Conservation (phyloP, 768 basidiomycete genomes). For the Pholiota molesta region DNA sequence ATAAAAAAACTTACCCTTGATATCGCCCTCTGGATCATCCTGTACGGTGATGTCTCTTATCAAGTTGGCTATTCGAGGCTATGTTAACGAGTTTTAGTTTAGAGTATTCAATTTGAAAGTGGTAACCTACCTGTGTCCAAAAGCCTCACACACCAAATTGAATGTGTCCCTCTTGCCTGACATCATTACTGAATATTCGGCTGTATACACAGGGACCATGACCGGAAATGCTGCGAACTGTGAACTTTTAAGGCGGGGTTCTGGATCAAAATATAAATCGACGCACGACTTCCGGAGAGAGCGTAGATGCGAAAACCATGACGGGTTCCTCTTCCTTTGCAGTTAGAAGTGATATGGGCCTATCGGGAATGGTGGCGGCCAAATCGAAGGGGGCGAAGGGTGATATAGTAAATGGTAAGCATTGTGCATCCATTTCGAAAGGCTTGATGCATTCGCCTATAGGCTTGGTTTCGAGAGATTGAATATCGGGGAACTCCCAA, state of each 20-base stretch:
- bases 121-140: not conserved
- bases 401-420: slow-evolving; percentile 57
- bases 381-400: slow-evolving; percentile 53
- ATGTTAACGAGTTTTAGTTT: not conserved
- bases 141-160: not conserved
- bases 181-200: slow-evolving; percentile 38
- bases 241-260: slow-evolving; percentile 1
- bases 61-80: not conserved
- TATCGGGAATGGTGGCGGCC: slow-evolving; percentile 32
- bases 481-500: not conserved
- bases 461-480: slow-evolving; percentile 35
- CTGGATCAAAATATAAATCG: not conserved
- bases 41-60: not conserved
- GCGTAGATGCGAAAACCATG: not conserved
- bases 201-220: slow-evolving; percentile 65
- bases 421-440: slow-evolving; percentile 50
- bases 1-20: not conserved
- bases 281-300: not conserved
- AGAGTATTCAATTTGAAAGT: not conserved
- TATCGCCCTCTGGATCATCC: not conserved
- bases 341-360: slow-evolving; percentile 27
- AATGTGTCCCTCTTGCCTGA: not conserved
- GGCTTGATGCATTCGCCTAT: slow-evolving; percentile 52
- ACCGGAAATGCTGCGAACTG: slow-evolving; percentile 65
- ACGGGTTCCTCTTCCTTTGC: slow-evolving; percentile 22